These are phyloP conservation scores for Yarrowia phangngaensis DNA, from an alignment of 805 yeast species.

Conservation along the genomic window DNA sequence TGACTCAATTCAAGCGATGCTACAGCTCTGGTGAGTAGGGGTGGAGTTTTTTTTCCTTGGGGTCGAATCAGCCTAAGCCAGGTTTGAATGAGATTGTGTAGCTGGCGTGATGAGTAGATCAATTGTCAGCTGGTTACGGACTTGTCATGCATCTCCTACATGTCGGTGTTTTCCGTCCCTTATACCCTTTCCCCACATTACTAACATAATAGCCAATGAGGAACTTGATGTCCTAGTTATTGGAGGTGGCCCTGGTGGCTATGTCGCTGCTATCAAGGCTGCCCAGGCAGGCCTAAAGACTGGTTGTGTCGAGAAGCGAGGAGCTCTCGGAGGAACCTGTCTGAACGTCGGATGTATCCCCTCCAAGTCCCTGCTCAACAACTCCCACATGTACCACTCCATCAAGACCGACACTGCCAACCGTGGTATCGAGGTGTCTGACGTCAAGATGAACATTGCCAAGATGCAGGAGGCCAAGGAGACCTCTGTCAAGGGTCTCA, in stretches of 20 bases:
- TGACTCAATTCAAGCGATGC: constrained; percentile 24
- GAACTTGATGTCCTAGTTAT: constrained; percentile 89
- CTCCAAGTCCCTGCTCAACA: constrained; percentile 90
- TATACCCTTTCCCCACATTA: too few relatives aligned
- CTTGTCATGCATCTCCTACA: too few relatives aligned
- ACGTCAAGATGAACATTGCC: constrained; percentile 67
- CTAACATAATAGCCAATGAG: constrained; percentile 33
- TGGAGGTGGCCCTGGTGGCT: constrained; percentile 99
- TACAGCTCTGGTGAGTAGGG: constrained; percentile 24
- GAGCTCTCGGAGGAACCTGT: constrained; percentile 96
- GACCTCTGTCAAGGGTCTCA: constrained; percentile 79
- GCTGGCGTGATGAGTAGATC: too few relatives aligned
- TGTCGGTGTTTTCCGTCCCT: too few relatives aligned
- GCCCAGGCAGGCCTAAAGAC: constrained; percentile 94
- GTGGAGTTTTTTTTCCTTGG: too few relatives aligned
- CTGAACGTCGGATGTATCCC: constrained; percentile 99
- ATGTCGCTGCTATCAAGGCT: constrained; percentile 97
- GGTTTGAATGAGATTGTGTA: too few relatives aligned
- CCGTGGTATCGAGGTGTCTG: constrained; percentile 85
- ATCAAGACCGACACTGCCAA: constrained; percentile 75
- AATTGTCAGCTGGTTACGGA: too few relatives aligned
- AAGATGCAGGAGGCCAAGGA: constrained; percentile 90
- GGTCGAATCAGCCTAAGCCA: too few relatives aligned
- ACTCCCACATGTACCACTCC: constrained; percentile 88
- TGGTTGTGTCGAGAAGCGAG: constrained; percentile 97